phyloP scores from a whole-genome alignment of 306 rosid genomes.

The Vigna nakashimae region DNA sequence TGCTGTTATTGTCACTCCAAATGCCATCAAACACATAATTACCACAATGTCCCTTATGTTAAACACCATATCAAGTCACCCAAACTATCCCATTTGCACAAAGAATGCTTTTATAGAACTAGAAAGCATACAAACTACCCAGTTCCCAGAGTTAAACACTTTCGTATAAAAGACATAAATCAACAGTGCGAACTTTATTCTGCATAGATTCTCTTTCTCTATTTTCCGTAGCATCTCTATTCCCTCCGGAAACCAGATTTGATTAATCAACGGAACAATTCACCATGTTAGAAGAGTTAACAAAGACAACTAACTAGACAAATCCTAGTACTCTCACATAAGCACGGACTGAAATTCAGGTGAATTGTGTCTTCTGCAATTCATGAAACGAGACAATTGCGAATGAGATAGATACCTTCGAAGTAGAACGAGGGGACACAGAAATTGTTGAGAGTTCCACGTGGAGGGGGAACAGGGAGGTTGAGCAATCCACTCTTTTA shows the following conservation, averaged over 20 bases:
- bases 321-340: background rate
- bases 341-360: background rate
- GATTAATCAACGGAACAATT: background rate
- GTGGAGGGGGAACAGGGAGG: conserved; percentile 54
- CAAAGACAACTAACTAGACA: background rate
- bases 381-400: background rate
- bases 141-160: background rate
- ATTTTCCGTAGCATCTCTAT: background rate
- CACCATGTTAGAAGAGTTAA: background rate
- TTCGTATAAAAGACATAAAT: background rate
- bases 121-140: background rate
- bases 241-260: background rate
- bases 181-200: background rate
- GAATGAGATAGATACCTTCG: conserved; percentile 53
- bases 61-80: conserved; percentile 11
- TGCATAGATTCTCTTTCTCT: background rate
- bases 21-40: background rate
- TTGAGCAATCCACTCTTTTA: conserved; percentile 45
- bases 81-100: background rate
- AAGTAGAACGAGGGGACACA: conserved; percentile 50
- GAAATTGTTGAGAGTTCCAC: conserved; percentile 54
- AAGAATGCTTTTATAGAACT: background rate
- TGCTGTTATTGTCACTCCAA: background rate
- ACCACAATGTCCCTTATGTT: background rate
- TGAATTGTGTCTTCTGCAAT: background rate